phyloP scores from a whole-genome alignment of 176 grass and related monocot genomes.

The Typha latifolia region DNA sequence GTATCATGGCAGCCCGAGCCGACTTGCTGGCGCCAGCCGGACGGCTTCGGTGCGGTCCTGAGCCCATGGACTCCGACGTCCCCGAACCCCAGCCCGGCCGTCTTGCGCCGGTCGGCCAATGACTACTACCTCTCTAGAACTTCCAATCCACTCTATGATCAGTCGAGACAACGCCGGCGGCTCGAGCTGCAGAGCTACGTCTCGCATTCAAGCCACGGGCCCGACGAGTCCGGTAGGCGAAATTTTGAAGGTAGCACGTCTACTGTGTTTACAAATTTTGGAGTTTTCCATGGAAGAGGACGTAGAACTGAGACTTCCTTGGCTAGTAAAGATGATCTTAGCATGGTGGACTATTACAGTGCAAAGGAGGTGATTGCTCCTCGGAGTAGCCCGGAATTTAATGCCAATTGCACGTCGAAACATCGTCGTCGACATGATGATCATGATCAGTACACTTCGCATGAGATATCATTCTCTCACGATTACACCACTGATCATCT shows the following conservation, averaged over 20 bases:
- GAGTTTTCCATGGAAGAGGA: background rate
- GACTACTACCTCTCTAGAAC: slow-evolving; percentile 41
- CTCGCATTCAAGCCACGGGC: slow-evolving; percentile 18
- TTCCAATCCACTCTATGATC: slow-evolving; percentile 9
- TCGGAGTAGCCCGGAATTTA: background rate
- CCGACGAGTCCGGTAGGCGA: background rate
- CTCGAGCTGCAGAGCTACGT: slow-evolving; percentile 53
- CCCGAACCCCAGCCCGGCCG: slow-evolving; percentile 25
- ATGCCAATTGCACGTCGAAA: no score
- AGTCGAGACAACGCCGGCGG: slow-evolving; percentile 21
- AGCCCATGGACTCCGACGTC: slow-evolving; percentile 32
- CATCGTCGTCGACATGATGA: background rate
- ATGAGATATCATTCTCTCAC: slow-evolving; percentile 42
- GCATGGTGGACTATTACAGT: background rate
- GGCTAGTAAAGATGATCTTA: slow-evolving; percentile 25
- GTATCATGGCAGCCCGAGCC: slow-evolving; percentile 50
- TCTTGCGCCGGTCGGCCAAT: slow-evolving; percentile 45
- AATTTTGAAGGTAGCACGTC: background rate
- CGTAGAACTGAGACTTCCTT: slow-evolving; percentile 21
- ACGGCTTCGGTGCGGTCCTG: slow-evolving; percentile 45
- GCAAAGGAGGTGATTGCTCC: background rate
- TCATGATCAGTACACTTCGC: background rate
- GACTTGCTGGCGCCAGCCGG: slow-evolving; percentile 30
- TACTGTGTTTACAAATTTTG: background rate
- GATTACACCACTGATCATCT: slow-evolving; percentile 34